A percentile compares a stretch with the other conserved stretches of the same genome.
phyloP scores from a whole-genome alignment of 352 stramenopile species.

The Phytophthora pinifolia region DNA sequence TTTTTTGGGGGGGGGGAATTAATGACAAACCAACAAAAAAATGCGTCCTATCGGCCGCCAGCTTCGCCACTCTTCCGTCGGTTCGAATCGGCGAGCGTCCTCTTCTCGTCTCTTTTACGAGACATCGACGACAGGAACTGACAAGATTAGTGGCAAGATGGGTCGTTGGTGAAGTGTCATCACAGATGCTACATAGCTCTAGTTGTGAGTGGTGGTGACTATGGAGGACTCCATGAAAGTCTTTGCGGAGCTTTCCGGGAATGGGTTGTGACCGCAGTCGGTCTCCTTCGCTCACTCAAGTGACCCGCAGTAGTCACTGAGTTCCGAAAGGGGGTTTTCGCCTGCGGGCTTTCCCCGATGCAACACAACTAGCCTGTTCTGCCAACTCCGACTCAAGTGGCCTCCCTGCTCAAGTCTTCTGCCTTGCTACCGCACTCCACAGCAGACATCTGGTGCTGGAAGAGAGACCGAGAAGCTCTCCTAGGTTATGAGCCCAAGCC shows the following conservation, averaged over 20 bases:
- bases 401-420: no score
- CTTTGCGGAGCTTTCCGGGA: conserved; percentile 1
- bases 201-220: conserved; percentile 6
- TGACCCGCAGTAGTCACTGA: conserved; percentile 1
- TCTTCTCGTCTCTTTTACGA: no score
- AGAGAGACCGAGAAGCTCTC: no score
- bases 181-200: background rate
- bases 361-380: conserved; percentile 3
- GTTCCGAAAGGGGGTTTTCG: background rate
- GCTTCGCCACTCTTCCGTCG: no score
- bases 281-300: background rate
- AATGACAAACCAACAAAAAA: no score
- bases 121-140: background rate
- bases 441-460: no score
- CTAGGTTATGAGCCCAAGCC: no score
- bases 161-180: background rate
- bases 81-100: no score
- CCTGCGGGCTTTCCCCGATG: conserved; percentile 4
- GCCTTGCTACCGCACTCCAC: no score
- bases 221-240: conserved; percentile 1
- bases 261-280: background rate
- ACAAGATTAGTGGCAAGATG: background rate
- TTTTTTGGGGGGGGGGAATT: no score
- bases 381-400: background rate
- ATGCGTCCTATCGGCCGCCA: no score